A percentile compares a stretch with the other conserved stretches of the same genome.
Conservation (phyloP, 805 yeast genomes). For the Suhomyces xylopsoci region DNA sequence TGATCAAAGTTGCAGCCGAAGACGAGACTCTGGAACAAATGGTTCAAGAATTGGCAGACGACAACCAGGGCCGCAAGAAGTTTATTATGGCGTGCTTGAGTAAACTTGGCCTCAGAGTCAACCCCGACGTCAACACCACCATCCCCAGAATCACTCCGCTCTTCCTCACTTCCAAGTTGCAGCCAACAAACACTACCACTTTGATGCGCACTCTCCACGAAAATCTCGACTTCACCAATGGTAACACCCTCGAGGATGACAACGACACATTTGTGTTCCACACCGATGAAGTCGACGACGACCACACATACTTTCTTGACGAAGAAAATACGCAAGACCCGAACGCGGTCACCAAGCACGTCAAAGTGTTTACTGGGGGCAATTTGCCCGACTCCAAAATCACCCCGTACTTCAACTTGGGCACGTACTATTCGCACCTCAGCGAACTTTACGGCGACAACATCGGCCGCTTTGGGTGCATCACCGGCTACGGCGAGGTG, state of each 20-base stretch:
- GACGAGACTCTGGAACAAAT: slow-evolving; percentile 32
- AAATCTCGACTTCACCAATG: slow-evolving; percentile 31
- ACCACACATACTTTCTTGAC: slow-evolving; percentile 15
- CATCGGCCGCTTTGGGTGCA: slow-evolving; percentile 52
- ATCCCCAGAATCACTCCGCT: slow-evolving; percentile 71
- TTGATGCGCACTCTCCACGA: slow-evolving; percentile 40
- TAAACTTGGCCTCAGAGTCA: slow-evolving; percentile 69
- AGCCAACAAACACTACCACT: slow-evolving; percentile 26
- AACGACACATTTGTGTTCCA: slow-evolving; percentile 56
- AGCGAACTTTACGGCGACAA: slow-evolving; percentile 18
- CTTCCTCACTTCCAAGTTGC: slow-evolving; percentile 44
- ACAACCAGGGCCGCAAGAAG: slow-evolving; percentile 47
- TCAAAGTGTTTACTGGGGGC: slow-evolving; percentile 45
- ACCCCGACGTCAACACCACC: slow-evolving; percentile 41
- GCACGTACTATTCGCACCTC: slow-evolving; percentile 49
- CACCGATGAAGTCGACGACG: slow-evolving; percentile 28
- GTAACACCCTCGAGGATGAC: slow-evolving; percentile 44
- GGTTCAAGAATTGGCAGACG: background rate
- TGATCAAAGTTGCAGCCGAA: slow-evolving; percentile 37
- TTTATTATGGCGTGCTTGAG: slow-evolving; percentile 58
- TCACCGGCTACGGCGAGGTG: slow-evolving; percentile 78
- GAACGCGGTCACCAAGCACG: slow-evolving; percentile 50
- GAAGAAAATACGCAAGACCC: slow-evolving; percentile 47
- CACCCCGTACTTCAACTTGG: slow-evolving; percentile 74
- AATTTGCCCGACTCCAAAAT: slow-evolving; percentile 46